Base-by-base conservation (phyloP, 2,329 filamentous ascomycete species). In the Emergomyces africanus region DNA sequence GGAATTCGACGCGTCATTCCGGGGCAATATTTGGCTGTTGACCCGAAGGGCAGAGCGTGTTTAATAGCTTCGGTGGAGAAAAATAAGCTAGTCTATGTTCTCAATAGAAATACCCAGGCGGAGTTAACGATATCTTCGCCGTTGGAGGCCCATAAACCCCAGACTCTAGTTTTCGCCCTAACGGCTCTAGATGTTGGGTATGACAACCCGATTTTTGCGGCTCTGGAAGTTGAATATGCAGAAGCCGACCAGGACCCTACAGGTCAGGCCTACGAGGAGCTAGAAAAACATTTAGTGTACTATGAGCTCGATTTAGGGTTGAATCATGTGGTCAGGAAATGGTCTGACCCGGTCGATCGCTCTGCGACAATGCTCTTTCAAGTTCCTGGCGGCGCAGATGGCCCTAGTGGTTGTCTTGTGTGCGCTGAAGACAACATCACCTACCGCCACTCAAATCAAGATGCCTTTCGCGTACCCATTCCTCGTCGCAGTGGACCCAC, bases 11-110 rank as follows among this genome's bases (percentile, higher is more conserved):
- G 94, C 67, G 92, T 97, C 42, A 84, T 99, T 50, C 94, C 95
- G 2, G 94, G 95, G 61, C 90, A 99, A 73, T 99, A 96, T 69
- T 82, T 99, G 33, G 94, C 92, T 6, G 89, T 90, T 57, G 94
- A 99, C 69, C 94, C 94, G 33, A 96, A 96, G 74, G 94, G 94
- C 59, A 85, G 94, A 77, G 95, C 95, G 59, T 96, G 92, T 70
- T 81, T 99, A 70, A 89, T 97, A 62, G 90, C 94, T 10, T 92
- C 91, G 5, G 82, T 92, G 59, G 95, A 99, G 77, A 99, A 99
- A 82, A 99, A 97, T 78, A 99, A 99, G 78, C 87, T 99, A 59
- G 94, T 99, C 66, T 99, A 99, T 75, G 92, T 99, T 68, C 81
- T 99, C 66, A 97, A 97, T 74, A 87, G 95, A 64, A 95, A 96